phyloP scores from a whole-genome alignment of 192 early-diverging fungal species.

The Coemansia sp. region DNA sequence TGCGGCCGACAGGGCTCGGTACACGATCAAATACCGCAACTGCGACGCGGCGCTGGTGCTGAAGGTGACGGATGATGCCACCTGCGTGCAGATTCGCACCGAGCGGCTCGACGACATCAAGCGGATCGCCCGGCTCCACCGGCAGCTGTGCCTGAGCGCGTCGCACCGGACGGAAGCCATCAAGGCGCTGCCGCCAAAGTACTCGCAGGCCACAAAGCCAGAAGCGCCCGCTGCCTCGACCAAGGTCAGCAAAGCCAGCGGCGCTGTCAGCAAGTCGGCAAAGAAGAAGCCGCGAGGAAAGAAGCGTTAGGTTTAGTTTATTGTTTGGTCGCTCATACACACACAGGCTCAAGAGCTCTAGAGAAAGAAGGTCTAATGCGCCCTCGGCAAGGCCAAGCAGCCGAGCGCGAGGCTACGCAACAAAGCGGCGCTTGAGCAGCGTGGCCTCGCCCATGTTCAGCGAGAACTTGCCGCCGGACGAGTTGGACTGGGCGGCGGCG shows the following conservation, averaged over 20 bases:
- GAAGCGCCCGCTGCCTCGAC: conserved; percentile 1
- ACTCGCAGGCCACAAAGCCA: conserved; percentile 6
- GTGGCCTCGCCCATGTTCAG: conserved; percentile 52
- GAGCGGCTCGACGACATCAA: conserved; percentile 35
- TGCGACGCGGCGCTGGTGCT: conserved; percentile 33
- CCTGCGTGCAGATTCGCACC: conserved; percentile 41
- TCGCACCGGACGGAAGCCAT: conserved; percentile 15
- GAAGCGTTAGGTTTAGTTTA: conserved; percentile 7
- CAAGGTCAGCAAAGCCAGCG: conserved; percentile 8
- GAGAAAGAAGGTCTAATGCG: too few relatives aligned
- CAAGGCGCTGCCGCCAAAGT: conserved; percentile 28
- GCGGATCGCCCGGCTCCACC: conserved; percentile 30
- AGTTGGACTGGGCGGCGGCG: not conserved
- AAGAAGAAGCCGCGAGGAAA: conserved; percentile 7
- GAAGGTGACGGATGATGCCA: conserved; percentile 44
- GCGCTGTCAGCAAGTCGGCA: conserved; percentile 15
- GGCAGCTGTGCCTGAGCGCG: conserved; percentile 24
- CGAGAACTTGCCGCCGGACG: conserved; percentile 21
- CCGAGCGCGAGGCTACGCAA: too few relatives aligned
- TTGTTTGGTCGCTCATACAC: too few relatives aligned
- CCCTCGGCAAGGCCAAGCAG: too few relatives aligned
- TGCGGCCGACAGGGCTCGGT: conserved; percentile 29
- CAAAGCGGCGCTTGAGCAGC: conserved; percentile 45
- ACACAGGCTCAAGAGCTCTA: too few relatives aligned
- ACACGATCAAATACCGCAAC: conserved; percentile 48